Evolutionary conservation across 768 basidiomycete species (phyloP).

Genomic region (Russula earlei): DNA sequence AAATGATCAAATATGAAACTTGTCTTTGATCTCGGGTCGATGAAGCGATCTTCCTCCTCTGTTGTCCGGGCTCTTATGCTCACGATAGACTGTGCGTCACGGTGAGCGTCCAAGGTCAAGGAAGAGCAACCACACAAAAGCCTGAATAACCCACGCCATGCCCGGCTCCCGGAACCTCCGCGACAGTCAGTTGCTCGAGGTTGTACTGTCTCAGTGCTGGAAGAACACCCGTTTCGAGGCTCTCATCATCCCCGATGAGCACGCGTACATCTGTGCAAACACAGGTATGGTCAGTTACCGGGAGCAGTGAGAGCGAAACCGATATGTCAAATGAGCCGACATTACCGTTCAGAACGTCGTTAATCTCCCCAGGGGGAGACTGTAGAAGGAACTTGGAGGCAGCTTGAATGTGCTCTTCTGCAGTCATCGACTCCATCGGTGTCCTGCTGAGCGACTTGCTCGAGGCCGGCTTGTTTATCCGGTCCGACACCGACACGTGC

Average conservation of each 20-base stretch:
- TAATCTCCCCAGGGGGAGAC: conserved; percentile 92
- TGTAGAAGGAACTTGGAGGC: conserved; percentile 79
- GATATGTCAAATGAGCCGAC: neutral
- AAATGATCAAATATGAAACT: conserved; percentile 84
- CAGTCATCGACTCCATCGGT: conserved; percentile 37
- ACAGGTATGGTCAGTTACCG: too few species aligned
- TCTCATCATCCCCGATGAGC: conserved; percentile 80
- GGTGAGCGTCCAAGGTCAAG: neutral
- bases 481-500: neutral
- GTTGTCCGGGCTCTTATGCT: conserved; percentile 58
- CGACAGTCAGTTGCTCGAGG: conserved; percentile 75
- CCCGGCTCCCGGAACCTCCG: conserved; percentile 66
- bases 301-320: conserved; percentile 1
- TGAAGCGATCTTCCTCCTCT: conserved; percentile 55
- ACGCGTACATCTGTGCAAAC: conserved; percentile 66
- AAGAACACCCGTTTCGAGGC: conserved; percentile 67
- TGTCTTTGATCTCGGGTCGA: conserved; percentile 73
- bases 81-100: conserved; percentile 64
- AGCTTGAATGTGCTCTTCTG: conserved; percentile 53
- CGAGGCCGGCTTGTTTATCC: neutral
- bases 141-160: conserved; percentile 54
- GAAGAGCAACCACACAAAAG: neutral
- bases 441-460: neutral
- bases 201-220: conserved; percentile 82
- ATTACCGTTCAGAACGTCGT: conserved; percentile 85